Evolutionary conservation across 331 rosid genomes (phyloP).

Genomic region (Acacia concinna): DNA sequence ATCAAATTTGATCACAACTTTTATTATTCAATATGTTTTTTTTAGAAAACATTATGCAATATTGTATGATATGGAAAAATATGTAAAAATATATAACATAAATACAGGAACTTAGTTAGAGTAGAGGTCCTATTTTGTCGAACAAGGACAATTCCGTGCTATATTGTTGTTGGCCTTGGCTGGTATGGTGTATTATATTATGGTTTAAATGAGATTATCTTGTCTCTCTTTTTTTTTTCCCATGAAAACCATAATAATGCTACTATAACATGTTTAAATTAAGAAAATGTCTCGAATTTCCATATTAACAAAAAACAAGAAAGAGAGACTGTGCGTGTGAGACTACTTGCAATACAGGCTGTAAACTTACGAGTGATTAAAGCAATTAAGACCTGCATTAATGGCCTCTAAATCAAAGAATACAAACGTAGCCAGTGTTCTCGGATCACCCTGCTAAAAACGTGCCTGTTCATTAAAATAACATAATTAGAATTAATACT

Average conservation of each 20-base stretch:
- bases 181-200: background rate
- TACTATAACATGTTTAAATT: background rate
- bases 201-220: background rate
- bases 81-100: background rate
- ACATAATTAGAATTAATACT: conserved; percentile 22
- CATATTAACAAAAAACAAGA: background rate
- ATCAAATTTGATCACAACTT: background rate
- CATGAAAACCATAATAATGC: background rate
- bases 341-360: background rate
- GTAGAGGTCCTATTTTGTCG: background rate
- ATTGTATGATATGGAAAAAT: background rate
- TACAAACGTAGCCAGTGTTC: background rate
- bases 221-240: background rate
- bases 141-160: background rate
- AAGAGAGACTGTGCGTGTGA: background rate
- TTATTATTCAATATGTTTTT: too few species aligned
- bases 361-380: background rate
- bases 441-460: background rate
- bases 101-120: background rate
- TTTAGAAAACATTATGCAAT: too few species aligned
- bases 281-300: background rate
- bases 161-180: background rate
- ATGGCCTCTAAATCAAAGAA: background rate
- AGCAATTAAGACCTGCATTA: background rate
- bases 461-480: background rate